Conservation (phyloP, 2,329 filamentous ascomycete genomes). For the Mollisia scopiformis region DNA sequence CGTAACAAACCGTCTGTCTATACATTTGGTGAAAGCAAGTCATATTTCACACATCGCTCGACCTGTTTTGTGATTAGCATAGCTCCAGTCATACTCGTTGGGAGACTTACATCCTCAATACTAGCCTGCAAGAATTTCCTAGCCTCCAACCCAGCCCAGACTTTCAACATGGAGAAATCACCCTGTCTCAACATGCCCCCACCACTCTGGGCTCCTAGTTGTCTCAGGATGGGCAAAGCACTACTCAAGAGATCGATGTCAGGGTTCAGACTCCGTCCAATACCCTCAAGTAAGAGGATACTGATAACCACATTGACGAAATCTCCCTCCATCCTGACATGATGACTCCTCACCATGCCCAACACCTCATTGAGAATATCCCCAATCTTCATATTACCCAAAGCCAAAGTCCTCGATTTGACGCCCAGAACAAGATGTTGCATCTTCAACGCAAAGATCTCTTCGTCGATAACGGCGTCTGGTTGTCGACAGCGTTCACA, state of each 20-base stretch:
- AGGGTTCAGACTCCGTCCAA: slow-evolving; percentile 85
- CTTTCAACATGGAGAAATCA: slow-evolving; percentile 83
- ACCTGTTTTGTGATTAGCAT: slow-evolving; percentile 53
- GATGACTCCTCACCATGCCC: slow-evolving; percentile 87
- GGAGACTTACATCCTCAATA: slow-evolving; percentile 73
- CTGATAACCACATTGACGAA: slow-evolving; percentile 98
- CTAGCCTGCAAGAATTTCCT: slow-evolving; percentile 88
- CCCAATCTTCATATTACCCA: slow-evolving; percentile 94
- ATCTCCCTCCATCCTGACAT: slow-evolving; percentile 93
- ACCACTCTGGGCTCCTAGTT: slow-evolving; percentile 79
- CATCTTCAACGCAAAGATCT: slow-evolving; percentile 95
- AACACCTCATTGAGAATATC: slow-evolving; percentile 92
- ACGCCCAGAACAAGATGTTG: slow-evolving; percentile 92
- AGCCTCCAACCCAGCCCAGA: slow-evolving; percentile 91
- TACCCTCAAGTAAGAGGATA: slow-evolving; percentile 90
- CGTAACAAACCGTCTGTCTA: slow-evolving; percentile 40
- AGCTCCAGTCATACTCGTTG: slow-evolving; percentile 1
- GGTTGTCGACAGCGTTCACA: slow-evolving; percentile 93
- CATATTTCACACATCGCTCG: slow-evolving; percentile 88
- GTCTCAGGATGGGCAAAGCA: slow-evolving; percentile 85
- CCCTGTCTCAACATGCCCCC: slow-evolving; percentile 70
- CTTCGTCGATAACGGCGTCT: slow-evolving; percentile 82
- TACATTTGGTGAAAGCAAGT: slow-evolving; percentile 85
- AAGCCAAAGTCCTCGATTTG: slow-evolving; percentile 86
- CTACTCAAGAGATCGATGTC: slow-evolving; percentile 84